Conservation (phyloP, 1,284 basidiomycete genomes). For the Rhodotorula mucilaginosa region DNA sequence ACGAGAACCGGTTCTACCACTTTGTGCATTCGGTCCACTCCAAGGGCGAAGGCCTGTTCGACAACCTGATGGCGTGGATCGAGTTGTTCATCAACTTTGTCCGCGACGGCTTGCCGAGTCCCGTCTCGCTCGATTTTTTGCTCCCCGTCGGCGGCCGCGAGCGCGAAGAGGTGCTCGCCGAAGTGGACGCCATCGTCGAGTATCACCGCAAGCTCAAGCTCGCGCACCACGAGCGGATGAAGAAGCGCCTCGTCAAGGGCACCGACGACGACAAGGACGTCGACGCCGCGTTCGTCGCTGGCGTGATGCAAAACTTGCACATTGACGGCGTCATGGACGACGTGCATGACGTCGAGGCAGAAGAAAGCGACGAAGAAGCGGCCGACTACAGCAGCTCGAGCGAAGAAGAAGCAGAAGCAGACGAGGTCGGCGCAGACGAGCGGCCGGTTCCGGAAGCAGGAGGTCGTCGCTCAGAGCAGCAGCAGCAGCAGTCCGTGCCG, state of each 20-base stretch:
- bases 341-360: slow-evolving; percentile 71
- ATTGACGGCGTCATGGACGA: slow-evolving; percentile 77
- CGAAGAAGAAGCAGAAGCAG: slow-evolving; percentile 48
- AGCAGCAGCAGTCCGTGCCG: slow-evolving; percentile 39
- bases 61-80: slow-evolving; percentile 93
- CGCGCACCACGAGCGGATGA: slow-evolving; percentile 80
- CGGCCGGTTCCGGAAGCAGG: slow-evolving; percentile 47
- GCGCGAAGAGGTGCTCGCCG: slow-evolving; percentile 69
- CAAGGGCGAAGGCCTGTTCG: slow-evolving; percentile 92
- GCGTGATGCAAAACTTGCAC: slow-evolving; percentile 72
- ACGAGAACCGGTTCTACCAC: slow-evolving; percentile 91
- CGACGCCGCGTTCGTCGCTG: slow-evolving; percentile 72
- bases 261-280: slow-evolving; percentile 64
- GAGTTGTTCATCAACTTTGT: slow-evolving; percentile 90
- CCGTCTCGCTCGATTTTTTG: slow-evolving; percentile 76
- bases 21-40: slow-evolving; percentile 99
- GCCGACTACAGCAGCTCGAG: slow-evolving; percentile 51
- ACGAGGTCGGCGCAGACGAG: slow-evolving; percentile 34
- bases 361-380: slow-evolving; percentile 55
- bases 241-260: slow-evolving; percentile 65
- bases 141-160: slow-evolving; percentile 75
- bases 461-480: too few species aligned
- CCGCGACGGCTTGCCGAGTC: slow-evolving; percentile 70
- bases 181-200: slow-evolving; percentile 79
- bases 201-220: slow-evolving; percentile 92